A percentile compares a stretch with the other conserved stretches of the same genome.
These are phyloP conservation scores for Rosa rugosa DNA, from an alignment of 306 rosid genomes.

Conservation along the genomic window DNA sequence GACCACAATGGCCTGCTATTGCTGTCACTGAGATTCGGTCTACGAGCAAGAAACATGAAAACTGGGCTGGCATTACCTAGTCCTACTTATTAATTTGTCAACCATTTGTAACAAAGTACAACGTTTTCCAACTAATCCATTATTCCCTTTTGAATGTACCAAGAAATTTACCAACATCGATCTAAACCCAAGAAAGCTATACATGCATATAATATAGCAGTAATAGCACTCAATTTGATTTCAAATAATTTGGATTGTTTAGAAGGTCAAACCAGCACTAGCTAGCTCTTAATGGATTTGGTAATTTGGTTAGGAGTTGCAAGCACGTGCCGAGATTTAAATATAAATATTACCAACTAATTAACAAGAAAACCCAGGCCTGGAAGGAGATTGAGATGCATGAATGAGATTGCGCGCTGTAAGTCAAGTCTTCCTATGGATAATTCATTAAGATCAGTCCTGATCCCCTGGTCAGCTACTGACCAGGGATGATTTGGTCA, in stretches of 20 bases:
- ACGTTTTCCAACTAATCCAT: not conserved
- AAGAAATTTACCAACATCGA: not conserved
- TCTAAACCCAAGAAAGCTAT: not conserved
- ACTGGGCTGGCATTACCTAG: not conserved
- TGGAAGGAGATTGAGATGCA: too few relatives aligned
- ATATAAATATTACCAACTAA: too few relatives aligned
- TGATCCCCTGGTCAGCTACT: too few relatives aligned
- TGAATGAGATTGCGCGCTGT: too few relatives aligned
- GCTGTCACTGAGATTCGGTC: not conserved
- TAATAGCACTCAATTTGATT: not conserved
- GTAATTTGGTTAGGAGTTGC: not conserved
- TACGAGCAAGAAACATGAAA: not conserved
- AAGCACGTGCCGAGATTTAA: too few relatives aligned
- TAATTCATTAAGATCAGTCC: not conserved
- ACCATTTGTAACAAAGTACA: not conserved
- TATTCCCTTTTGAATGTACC: not conserved
- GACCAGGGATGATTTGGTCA: too few relatives aligned
- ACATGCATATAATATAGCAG: not conserved
- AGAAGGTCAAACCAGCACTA: not conserved
- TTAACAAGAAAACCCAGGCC: too few relatives aligned
- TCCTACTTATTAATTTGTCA: not conserved
- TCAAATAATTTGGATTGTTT: not conserved
- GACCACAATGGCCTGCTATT: not conserved
- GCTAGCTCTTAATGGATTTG: not conserved
- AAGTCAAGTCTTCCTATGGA: not conserved